Base-by-base conservation (phyloP, 2,329 filamentous ascomycete species). In the Paraconiothyrium sp. region DNA sequence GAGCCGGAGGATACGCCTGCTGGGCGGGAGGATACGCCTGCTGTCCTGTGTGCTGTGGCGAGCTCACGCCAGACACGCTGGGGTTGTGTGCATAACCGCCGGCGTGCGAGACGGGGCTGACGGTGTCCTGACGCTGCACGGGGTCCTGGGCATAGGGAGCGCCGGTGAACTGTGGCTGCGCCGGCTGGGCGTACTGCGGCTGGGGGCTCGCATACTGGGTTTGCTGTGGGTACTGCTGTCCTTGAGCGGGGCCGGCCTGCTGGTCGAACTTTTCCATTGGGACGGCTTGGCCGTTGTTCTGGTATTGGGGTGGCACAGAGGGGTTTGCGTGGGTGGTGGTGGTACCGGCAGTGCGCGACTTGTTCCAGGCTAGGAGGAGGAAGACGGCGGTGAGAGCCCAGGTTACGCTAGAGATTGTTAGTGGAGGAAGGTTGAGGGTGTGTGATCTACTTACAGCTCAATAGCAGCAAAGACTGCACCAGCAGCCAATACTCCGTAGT, bases 391-490 rank as follows among this genome's bases (percentile, higher is more conserved):
- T 50, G 16, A 55, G 24, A 32, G 47, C 50, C 61, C 61, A 63
- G 8, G 47, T 44, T 8, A 60, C 57, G 35, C 61, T 63, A 24
- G 24, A n/a, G 27, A 16, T 24, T 30, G 32, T 59, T 10, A 59
- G 57, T 43, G 11, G 20, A 3, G 34, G 24, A 20, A 43, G 2
- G 2, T 6, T 8, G 10, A 34, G 14, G 16, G 46, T 1, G 35
- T n/a, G 24, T 6, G 11, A n/a, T 16, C 14, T 32, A 70, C 74
- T 66, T 56, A 75, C 72, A 74, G 62, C 52, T 76, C 61, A n/a
- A 70, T 57, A 10, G 69, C 70, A 3, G 66, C 67, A 27, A 77
- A 68, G 3, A 72, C 61, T 2, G 70, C 68, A 14, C 71, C 68
- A 11, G 70, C 72, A 11, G 68, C 59, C 7, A 76, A 58, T 7